Evolutionary conservation across 768 basidiomycete genomes (phyloP), one percentile per base, ranked within the genome.

Genomic region (Psilocybe azurescens): DNA sequence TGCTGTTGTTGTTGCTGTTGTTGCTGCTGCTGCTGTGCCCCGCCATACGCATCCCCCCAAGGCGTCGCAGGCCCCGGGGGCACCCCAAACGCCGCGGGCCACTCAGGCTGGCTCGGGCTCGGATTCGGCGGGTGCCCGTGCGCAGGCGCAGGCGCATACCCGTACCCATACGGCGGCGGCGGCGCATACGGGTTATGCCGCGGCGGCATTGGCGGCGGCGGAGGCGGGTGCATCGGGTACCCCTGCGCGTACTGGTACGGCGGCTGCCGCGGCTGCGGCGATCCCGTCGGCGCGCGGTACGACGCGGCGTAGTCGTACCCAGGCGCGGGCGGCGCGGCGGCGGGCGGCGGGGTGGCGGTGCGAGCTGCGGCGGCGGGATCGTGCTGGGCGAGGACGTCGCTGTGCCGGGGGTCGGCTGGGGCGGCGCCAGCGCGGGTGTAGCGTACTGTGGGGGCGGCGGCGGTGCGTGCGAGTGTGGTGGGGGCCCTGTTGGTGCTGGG

Each of bases 111-210:
- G 33, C 11, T 36, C 52, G 24, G 44, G 56, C 52, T 53, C 47
- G 65, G 58, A 8, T 60, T 63, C 36, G 67, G 69, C 13, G 68
- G 52, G 24, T 53, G 56, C 51, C 9, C 58, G 65, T 32, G 62
- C 53, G 16, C 60, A 63, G 48, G 41, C 14, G 65, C 63, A n/a
- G 60, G 69, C 47, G 64, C 66, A 59, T 73, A 73, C 20, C 60
- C 69, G 61, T 77, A 76, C 20, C 63, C 59, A 28, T 68, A 65
- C 51, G 67, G 67, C 29, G 68, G 67, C 29, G 69, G 68, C 46
- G 66, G 70, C 24, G 67, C 69, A 53, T 71, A 68, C 29, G 66
- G 53, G 5, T 59, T 32, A 64, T 70, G 66, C 57, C 67, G 61
- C 29, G 64, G 67, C 44, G 61, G 65, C 62, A 55, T 67, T 59